Evolutionary conservation across 83 land plant genomes (phyloP), one percentile per base, ranked within the genome.

Genomic region (Picea engelmannii): DNA sequence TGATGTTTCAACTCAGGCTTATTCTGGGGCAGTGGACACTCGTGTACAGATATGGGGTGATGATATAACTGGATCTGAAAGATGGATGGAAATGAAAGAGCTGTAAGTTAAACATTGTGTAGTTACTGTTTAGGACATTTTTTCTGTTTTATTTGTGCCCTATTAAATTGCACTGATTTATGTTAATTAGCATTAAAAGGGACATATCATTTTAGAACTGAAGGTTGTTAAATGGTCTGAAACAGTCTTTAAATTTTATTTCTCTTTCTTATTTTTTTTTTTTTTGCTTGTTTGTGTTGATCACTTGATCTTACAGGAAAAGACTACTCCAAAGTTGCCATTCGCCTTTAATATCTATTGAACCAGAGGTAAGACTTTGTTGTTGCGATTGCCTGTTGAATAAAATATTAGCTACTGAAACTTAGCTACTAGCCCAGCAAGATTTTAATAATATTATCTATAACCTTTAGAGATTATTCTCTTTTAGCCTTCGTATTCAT

Each of bases 301-400:
- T 87, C 81, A 58, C 13, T 85, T 81, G 85, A 21, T 84, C 76
- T 86, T 91, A 90, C 81, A 89, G 87, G 79, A 64, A 85, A 40
- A 83, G 86, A 76, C 59, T 88, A 62, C 84, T 95, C 24, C 86
- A 79, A 68, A 87, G 85, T 82, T 87, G 81, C 75, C 90, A 88
- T 79, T 94, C 95, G 79, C 92, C 91, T 8, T 82, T 95, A 66
- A 65, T 83, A 76, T 42, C 61, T 62, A 76, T 94, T 82, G 96
- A 93, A 63, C 66, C 94, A 58, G 83, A 84, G 80, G 98, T 93
- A 88, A 88, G 42, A 4, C 4, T 25, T 47, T n/a, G 23, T n/a
- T 20, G 18, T 42, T 47, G 49, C 23, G 12, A 20, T 73, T 10
- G n/a, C 58, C 23, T 73, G 76, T 13, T 44, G 9, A 7, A 21